Conservation (phyloP, 2,329 filamentous ascomycete species). For the Phialemoniopsis sp. region DNA sequence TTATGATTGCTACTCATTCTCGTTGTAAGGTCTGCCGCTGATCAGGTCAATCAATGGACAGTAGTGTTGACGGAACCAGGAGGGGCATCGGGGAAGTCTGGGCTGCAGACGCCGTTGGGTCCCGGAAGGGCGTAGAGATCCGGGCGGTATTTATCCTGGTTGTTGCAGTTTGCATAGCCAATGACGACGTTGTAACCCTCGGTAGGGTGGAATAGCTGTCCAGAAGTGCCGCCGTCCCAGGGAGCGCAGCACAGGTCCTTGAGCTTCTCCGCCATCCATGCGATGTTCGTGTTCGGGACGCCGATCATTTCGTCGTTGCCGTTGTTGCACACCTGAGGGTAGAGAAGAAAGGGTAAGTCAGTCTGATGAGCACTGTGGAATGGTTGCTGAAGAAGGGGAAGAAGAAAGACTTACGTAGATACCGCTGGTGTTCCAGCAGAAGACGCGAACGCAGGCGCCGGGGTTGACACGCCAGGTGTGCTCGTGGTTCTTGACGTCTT, state of each 20-base stretch:
- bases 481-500: constrained; percentile 3
- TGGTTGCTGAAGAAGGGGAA: background rate
- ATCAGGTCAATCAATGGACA: too few relatives aligned
- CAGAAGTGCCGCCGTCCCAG: constrained; percentile 6
- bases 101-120: too few relatives aligned
- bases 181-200: constrained; percentile 8
- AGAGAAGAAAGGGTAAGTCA: too few relatives aligned
- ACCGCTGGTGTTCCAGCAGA: constrained; percentile 11
- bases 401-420: constrained; percentile 5
- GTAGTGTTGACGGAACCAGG: too few relatives aligned
- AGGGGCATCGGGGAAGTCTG: too few relatives aligned
- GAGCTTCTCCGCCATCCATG: constrained; percentile 9
- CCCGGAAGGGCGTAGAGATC: too few relatives aligned
- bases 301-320: background rate
- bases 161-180: constrained; percentile 13
- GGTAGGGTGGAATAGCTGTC: constrained; percentile 11
- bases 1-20: too few relatives aligned
- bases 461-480: background rate
- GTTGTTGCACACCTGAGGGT: constrained; percentile 7
- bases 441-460: constrained; percentile 8
- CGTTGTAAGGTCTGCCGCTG: too few relatives aligned
- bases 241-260: constrained; percentile 10
- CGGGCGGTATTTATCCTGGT: background rate
- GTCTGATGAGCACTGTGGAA: too few relatives aligned
- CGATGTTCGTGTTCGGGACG: constrained; percentile 6